Conservation (phyloP, 495 filamentous ascomycete species). For the Polyplosphaeria fusca region DNA sequence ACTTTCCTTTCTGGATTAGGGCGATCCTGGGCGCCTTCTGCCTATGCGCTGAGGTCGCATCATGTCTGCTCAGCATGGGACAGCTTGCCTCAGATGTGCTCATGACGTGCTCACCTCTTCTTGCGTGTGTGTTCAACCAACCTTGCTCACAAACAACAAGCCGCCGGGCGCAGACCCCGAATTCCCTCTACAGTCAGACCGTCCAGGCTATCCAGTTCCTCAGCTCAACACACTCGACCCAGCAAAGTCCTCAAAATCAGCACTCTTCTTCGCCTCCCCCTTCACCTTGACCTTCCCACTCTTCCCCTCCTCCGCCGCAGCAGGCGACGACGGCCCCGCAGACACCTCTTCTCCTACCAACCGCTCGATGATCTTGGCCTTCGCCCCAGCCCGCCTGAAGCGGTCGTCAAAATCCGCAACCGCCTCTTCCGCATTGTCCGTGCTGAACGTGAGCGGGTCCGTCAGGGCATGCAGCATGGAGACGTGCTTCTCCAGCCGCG, state of each 20-base stretch:
- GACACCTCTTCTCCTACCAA: slow-evolving; percentile 34
- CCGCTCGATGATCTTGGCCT: slow-evolving; percentile 75
- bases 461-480: slow-evolving; percentile 67
- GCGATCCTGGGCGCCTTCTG: no score
- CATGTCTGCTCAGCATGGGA: no score
- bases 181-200: neutral
- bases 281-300: slow-evolving; percentile 5
- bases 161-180: no score
- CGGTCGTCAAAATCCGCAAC: slow-evolving; percentile 84
- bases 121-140: no score
- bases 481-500: slow-evolving; percentile 71
- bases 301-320: neutral
- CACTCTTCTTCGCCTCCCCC: slow-evolving; percentile 1
- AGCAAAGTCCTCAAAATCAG: slow-evolving; percentile 18
- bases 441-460: slow-evolving; percentile 73
- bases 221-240: slow-evolving; percentile 5
- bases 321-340: no score
- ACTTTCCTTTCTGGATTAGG: no score
- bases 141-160: no score
- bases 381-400: slow-evolving; percentile 72
- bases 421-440: slow-evolving; percentile 76
- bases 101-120: no score
- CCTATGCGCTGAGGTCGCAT: no score
- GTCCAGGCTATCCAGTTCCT: neutral
- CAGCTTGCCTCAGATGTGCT: no score